phyloP scores from a whole-genome alignment of 805 yeast genomes.

The Sungouiozyma intestinalis region DNA sequence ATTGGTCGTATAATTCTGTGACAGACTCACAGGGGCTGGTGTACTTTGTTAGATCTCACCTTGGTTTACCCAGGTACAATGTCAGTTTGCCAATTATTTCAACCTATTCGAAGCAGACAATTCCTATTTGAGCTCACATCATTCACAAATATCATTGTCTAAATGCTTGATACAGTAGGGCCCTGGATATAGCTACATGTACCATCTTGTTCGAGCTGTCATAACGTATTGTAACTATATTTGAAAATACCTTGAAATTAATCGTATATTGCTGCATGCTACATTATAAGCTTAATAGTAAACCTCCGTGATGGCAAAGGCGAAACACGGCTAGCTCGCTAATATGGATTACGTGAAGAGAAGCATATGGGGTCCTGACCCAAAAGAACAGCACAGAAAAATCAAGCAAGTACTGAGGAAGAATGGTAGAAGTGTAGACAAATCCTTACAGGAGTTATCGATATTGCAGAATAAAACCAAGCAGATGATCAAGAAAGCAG shows the following conservation, averaged over 20 bases:
- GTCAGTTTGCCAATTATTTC: too few species aligned
- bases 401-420: conserved; percentile 73
- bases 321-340: background rate
- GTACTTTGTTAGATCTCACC: too few species aligned
- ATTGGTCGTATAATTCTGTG: too few species aligned
- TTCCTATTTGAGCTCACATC: too few species aligned
- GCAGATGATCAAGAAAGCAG: conserved; percentile 59
- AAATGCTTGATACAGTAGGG: too few species aligned
- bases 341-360: conserved; percentile 75
- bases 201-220: background rate
- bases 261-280: background rate
- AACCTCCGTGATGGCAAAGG: background rate
- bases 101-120: too few species aligned
- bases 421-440: conserved; percentile 75
- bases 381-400: conserved; percentile 72
- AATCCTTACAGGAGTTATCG: conserved; percentile 45
- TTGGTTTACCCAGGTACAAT: too few species aligned
- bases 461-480: conserved; percentile 72
- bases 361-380: conserved; percentile 95
- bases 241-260: background rate
- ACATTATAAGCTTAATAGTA: background rate
- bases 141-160: too few species aligned
- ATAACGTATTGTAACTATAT: background rate
- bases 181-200: too few species aligned
- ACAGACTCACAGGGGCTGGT: background rate